These are phyloP conservation scores for Cladosporium phlei DNA, from an alignment of 2,329 filamentous ascomycete species.

Conservation along the genomic window DNA sequence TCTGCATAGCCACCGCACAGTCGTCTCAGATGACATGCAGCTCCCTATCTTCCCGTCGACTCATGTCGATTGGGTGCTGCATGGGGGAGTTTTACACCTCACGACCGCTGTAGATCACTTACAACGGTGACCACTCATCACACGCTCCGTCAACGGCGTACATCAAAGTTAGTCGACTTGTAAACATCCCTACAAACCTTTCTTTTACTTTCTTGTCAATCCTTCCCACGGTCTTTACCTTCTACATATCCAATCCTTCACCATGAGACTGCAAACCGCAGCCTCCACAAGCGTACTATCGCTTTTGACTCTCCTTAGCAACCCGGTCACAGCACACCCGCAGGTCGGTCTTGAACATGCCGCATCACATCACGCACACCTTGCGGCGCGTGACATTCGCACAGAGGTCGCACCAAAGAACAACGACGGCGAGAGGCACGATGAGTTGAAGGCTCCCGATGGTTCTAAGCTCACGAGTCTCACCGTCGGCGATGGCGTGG, in stretches of 20 bases:
- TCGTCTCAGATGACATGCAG: no score
- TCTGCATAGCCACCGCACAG: no score
- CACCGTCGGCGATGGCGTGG: conserved; percentile 5
- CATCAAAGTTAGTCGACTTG: no score
- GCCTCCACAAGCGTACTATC: conserved; percentile 4
- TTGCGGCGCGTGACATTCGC: background rate
- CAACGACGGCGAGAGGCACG: conserved; percentile 7
- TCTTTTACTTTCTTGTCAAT: background rate
- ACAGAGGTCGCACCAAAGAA: background rate
- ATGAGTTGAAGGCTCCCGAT: conserved; percentile 3
- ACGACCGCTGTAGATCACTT: no score
- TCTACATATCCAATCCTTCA: background rate
- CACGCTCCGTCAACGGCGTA: no score
- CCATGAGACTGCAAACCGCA: conserved; percentile 4
- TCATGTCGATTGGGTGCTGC: no score
- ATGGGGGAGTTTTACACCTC: no score
- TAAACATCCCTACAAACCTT: no score
- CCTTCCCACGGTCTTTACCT: background rate
- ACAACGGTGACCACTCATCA: no score
- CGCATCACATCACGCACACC: background rate
- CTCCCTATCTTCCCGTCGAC: no score
- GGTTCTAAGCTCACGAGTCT: background rate
- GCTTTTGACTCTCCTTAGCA: background rate
- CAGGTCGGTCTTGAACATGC: background rate
- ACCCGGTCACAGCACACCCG: background rate